A percentile compares a stretch with the other conserved stretches of the same genome.
These are phyloP conservation scores for Cotoneaster glaucophyllus DNA, from an alignment of 306 rosid genomes.

Conservation along the genomic window DNA sequence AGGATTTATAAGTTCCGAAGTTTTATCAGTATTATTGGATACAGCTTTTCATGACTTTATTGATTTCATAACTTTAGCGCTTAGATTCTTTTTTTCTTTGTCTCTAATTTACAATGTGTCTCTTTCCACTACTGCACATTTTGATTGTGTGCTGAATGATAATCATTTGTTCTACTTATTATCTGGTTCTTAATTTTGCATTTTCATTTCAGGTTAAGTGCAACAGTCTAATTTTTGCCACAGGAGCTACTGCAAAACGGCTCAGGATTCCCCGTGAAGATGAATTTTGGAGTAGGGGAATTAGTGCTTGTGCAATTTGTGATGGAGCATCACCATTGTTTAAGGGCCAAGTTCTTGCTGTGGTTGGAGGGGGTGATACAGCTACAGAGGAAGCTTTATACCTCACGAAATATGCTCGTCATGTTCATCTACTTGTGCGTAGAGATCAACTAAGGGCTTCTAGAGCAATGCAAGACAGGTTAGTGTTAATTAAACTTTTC, in stretches of 20 bases:
- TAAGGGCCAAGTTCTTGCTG: constrained; percentile 93
- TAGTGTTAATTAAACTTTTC: constrained; percentile 29
- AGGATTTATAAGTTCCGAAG: too few relatives aligned
- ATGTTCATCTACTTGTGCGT: constrained; percentile 85
- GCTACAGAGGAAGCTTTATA: constrained; percentile 93
- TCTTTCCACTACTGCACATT: neutral
- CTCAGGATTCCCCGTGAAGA: constrained; percentile 87
- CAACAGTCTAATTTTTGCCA: constrained; percentile 70
- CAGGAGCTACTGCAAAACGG: constrained; percentile 89
- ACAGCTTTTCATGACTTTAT: neutral
- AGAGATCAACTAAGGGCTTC: constrained; percentile 85
- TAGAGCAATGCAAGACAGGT: constrained; percentile 98
- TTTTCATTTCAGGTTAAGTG: constrained; percentile 61
- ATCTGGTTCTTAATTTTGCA: constrained; percentile 17
- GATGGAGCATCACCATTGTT: constrained; percentile 96
- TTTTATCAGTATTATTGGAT: too few relatives aligned
- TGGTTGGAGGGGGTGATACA: constrained; percentile 95
- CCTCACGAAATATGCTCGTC: constrained; percentile 88
- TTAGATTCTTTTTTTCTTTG: neutral
- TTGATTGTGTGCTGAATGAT: neutral
- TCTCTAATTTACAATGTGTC: neutral
- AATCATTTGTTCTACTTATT: neutral
- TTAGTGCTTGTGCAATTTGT: constrained; percentile 97
- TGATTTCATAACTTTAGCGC: too few relatives aligned
- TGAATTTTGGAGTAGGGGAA: constrained; percentile 98